Evolutionary conservation across 2,329 filamentous ascomycete species (phyloP).

Genomic region (Alternaria novae-zelandiae): DNA sequence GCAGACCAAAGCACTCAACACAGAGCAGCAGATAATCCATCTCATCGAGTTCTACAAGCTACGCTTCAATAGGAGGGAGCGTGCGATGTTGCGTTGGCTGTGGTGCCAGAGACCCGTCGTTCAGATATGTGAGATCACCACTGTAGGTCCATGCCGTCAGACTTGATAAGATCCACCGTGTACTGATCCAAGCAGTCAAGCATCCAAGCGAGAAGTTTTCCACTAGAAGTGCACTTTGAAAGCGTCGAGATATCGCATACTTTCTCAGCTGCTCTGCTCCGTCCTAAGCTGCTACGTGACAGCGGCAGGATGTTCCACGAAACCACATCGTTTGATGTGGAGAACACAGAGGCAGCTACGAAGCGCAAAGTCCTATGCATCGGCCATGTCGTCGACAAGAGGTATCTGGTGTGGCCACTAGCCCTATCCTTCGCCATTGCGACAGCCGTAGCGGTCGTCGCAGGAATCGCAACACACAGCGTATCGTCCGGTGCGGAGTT

Average conservation of each 20-base stretch:
- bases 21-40: not conserved
- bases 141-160: fast-evolving
- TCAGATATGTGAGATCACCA: not conserved
- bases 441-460: not conserved
- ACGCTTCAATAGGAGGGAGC: not conserved
- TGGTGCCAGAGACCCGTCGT: not conserved
- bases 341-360: not conserved
- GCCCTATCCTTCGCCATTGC: not conserved
- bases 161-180: fast-evolving
- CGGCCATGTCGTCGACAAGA: not conserved
- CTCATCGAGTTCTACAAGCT: not conserved
- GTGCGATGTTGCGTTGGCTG: not conserved
- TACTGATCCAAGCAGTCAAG: no score
- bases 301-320: not conserved
- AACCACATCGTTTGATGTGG: not conserved
- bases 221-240: not conserved
- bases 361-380: not conserved
- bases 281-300: not conserved
- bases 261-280: not conserved
- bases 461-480: not conserved
- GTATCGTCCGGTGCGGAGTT: not conserved
- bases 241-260: not conserved
- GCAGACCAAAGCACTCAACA: not conserved
- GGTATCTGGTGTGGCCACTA: not conserved
- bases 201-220: not conserved